Evolutionary conservation across 208 protist genomes (phyloP).

Genomic region (Porcisia deanei): DNA sequence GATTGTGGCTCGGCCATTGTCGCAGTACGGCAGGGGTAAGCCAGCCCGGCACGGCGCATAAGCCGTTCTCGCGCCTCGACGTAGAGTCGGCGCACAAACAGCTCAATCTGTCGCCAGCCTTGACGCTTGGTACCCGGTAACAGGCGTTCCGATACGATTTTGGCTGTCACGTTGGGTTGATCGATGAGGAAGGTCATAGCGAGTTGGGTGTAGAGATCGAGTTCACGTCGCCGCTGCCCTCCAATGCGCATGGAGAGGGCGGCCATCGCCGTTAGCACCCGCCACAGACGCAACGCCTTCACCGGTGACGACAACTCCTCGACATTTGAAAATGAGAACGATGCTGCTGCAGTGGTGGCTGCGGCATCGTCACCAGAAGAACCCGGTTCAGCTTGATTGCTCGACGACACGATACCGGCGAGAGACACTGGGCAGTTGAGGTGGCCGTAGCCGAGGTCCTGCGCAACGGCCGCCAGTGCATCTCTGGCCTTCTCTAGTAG

Average conservation of each 20-base stretch:
- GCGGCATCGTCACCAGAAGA: background rate
- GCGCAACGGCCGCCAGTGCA: constrained; percentile 22
- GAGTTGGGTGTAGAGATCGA: constrained; percentile 49
- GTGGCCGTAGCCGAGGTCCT: constrained; percentile 22
- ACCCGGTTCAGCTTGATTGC: background rate
- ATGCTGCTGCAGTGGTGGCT: background rate
- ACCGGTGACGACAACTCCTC: constrained; percentile 38
- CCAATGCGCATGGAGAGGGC: constrained; percentile 39
- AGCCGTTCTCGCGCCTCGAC: constrained; percentile 51
- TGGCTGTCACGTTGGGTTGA: constrained; percentile 40
- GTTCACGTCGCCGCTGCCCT: constrained; percentile 43
- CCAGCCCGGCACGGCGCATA: constrained; percentile 21
- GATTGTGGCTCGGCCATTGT: background rate
- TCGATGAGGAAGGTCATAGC: constrained; percentile 51
- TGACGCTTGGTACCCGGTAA: constrained; percentile 51
- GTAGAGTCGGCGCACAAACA: constrained; percentile 51
- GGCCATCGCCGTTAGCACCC: constrained; percentile 42
- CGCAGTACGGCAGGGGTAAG: background rate
- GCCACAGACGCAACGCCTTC: constrained; percentile 47
- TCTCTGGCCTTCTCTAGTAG: constrained; percentile 26
- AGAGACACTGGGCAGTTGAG: background rate
- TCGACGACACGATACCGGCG: background rate
- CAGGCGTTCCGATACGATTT: constrained; percentile 45
- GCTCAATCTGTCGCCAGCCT: constrained; percentile 59
- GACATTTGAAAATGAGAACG: constrained; percentile 26